phyloP scores from a whole-genome alignment of 1,284 basidiomycete genomes.

The Coniophora puteana region DNA sequence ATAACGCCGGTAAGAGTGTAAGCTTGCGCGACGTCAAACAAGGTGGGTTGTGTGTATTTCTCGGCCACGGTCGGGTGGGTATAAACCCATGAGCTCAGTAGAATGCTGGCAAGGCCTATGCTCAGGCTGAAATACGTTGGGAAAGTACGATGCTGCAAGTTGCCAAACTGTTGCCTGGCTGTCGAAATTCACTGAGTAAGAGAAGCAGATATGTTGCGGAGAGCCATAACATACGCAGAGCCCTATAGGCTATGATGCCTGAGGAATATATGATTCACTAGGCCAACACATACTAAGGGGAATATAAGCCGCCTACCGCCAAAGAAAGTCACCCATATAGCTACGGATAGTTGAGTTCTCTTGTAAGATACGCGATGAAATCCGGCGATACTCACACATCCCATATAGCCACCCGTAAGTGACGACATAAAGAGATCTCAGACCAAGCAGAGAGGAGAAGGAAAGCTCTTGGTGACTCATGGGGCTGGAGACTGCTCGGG shows the following conservation, averaged over 20 bases:
- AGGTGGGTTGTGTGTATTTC: constrained; percentile 41
- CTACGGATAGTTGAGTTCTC: constrained; percentile 27
- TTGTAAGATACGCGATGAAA: constrained; percentile 1
- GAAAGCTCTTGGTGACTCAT: too few species aligned
- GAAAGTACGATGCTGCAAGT: constrained; percentile 71
- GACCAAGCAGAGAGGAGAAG: constrained; percentile 54
- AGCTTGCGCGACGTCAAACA: constrained; percentile 69
- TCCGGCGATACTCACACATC: constrained; percentile 51
- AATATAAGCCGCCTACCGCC: constrained; percentile 39
- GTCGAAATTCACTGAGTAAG: constrained; percentile 4
- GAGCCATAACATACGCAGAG: constrained; percentile 44
- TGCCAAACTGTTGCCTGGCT: constrained; percentile 74
- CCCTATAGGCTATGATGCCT: constrained; percentile 58
- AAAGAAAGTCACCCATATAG: constrained; percentile 66
- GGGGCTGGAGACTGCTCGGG: too few species aligned
- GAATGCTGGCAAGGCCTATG: constrained; percentile 47
- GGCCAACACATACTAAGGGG: not conserved
- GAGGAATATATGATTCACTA: constrained; percentile 2
- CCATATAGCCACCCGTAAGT: constrained; percentile 66
- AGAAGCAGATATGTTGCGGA: constrained; percentile 1
- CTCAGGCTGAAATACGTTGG: constrained; percentile 73
- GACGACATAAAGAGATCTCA: too few species aligned
- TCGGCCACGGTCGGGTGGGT: constrained; percentile 60
- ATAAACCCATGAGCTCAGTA: constrained; percentile 61
- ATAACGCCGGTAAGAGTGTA: constrained; percentile 54